A percentile compares a stretch with the other conserved stretches of the same genome.
These are phyloP conservation scores for Ampelocalamus luodianensis DNA, from an alignment of 176 grass and related monocot species.

Conservation along the genomic window DNA sequence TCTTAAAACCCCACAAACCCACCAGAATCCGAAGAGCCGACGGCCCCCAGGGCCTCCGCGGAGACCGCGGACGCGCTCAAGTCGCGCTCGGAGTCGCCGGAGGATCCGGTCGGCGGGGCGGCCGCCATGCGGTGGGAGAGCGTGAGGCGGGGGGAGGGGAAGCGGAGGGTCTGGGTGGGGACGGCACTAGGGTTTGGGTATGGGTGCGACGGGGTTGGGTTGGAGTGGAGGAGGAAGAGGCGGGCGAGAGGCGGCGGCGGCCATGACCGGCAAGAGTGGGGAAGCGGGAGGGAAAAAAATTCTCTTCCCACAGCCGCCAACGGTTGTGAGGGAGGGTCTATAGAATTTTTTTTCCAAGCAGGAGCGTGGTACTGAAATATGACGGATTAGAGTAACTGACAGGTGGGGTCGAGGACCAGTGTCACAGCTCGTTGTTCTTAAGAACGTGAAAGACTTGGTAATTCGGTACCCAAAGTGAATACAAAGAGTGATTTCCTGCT, in stretches of 20 bases:
- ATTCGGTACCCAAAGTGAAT: too few relatives aligned
- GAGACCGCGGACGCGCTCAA: constrained; percentile 42
- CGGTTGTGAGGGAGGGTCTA: too few relatives aligned
- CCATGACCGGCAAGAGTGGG: constrained; percentile 14
- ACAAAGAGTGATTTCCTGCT: too few relatives aligned
- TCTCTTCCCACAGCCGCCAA: too few relatives aligned
- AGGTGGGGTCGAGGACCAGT: background rate
- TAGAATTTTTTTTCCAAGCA: too few relatives aligned
- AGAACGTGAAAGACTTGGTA: too few relatives aligned
- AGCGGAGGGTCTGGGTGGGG: background rate
- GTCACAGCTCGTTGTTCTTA: too few relatives aligned
- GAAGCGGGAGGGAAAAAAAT: too few relatives aligned
- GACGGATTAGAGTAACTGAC: background rate
- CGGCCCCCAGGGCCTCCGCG: background rate
- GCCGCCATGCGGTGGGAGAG: constrained; percentile 39
- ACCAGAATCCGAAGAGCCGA: constrained; percentile 29
- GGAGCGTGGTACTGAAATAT: constrained; percentile 16
- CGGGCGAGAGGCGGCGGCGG: constrained; percentile 39
- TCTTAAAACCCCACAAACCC: constrained; percentile 2
- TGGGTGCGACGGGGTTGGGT: background rate
- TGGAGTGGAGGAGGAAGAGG: constrained; percentile 33
- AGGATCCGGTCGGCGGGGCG: background rate
- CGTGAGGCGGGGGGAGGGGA: constrained; percentile 10
- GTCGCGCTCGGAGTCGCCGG: constrained; percentile 34
- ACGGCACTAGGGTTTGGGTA: background rate